Conservation (phyloP, 164 flowering plant genomes). For the Buxus sempervirens region DNA sequence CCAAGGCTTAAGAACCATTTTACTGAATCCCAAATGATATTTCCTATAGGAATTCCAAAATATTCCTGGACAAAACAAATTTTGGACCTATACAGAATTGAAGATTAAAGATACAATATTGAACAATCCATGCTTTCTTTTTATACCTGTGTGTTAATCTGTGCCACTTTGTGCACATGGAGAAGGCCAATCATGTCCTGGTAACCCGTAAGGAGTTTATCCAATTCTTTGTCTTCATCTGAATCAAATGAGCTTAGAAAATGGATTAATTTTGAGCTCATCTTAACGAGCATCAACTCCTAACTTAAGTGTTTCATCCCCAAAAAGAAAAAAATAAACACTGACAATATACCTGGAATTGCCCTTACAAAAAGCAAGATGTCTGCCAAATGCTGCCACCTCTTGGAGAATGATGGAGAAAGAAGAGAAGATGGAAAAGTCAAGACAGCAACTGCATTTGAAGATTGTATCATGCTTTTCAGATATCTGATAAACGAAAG, state of each 20-base stretch:
- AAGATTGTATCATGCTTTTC: conserved; percentile 56
- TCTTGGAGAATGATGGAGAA: conserved; percentile 64
- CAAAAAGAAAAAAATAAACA: too few relatives aligned
- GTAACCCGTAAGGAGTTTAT: conserved; percentile 85
- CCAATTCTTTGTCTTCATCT: conserved; percentile 94
- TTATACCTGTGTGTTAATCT: conserved; percentile 81
- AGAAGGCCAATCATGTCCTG: conserved; percentile 95
- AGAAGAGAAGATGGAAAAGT: conserved; percentile 82
- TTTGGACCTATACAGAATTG: too few relatives aligned
- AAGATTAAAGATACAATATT: too few relatives aligned
- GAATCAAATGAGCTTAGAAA: conserved; percentile 1
- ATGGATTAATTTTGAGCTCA: background rate
- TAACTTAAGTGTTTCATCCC: too few relatives aligned
- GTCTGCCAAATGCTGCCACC: conserved; percentile 97
- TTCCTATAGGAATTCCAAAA: too few relatives aligned
- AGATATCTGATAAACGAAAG: conserved; percentile 81
- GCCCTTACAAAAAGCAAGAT: conserved; percentile 88
- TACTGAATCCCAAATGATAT: too few relatives aligned
- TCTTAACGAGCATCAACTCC: background rate
- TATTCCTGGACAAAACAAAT: too few relatives aligned
- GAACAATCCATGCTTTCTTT: background rate
- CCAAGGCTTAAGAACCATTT: too few relatives aligned
- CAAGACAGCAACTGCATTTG: conserved; percentile 82
- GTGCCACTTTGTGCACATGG: conserved; percentile 76
- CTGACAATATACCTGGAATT: conserved; percentile 74